phyloP scores from a whole-genome alignment of 208 protist genomes.

The Endotrypanum monterogeii region DNA sequence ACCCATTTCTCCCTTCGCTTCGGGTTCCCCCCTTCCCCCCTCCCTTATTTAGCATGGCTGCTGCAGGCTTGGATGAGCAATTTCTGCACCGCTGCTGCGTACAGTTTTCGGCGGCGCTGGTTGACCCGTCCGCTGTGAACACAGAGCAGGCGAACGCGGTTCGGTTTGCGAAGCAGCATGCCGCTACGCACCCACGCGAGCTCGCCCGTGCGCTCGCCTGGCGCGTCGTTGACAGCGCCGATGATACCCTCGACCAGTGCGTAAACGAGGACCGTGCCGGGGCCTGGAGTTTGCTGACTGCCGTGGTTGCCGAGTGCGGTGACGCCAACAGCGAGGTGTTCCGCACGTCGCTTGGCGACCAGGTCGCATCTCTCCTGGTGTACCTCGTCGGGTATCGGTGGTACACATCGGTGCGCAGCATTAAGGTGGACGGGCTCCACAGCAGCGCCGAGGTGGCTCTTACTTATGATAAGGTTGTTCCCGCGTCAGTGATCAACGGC shows the following conservation, averaged over 20 bases:
- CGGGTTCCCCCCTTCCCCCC: background rate
- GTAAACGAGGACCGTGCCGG: conserved; percentile 60
- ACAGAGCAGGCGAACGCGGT: conserved; percentile 65
- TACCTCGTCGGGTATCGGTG: conserved; percentile 80
- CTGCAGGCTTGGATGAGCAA: conserved; percentile 40
- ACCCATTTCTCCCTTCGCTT: background rate
- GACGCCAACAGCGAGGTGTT: conserved; percentile 49
- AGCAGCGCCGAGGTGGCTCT: conserved; percentile 14
- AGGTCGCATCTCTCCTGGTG: conserved; percentile 66
- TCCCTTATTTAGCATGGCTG: conserved; percentile 27
- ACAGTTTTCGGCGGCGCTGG: conserved; percentile 72
- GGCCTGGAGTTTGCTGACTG: conserved; percentile 73
- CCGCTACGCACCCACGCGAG: conserved; percentile 55
- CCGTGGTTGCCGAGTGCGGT: conserved; percentile 65
- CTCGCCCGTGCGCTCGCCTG: conserved; percentile 77
- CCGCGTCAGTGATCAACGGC: conserved; percentile 57
- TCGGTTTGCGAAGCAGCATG: conserved; percentile 70
- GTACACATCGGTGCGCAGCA: conserved; percentile 39
- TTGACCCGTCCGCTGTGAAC: conserved; percentile 40
- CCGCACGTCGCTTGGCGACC: conserved; percentile 62
- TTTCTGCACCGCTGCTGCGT: conserved; percentile 87
- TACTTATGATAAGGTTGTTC: conserved; percentile 52
- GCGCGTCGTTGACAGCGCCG: conserved; percentile 82
- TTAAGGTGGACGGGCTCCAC: conserved; percentile 27
- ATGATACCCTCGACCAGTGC: conserved; percentile 35